These are phyloP conservation scores for Pseudoscleropodium purum DNA, from an alignment of 225 moss, liverwort and hornwort species.

Conservation along the genomic window DNA sequence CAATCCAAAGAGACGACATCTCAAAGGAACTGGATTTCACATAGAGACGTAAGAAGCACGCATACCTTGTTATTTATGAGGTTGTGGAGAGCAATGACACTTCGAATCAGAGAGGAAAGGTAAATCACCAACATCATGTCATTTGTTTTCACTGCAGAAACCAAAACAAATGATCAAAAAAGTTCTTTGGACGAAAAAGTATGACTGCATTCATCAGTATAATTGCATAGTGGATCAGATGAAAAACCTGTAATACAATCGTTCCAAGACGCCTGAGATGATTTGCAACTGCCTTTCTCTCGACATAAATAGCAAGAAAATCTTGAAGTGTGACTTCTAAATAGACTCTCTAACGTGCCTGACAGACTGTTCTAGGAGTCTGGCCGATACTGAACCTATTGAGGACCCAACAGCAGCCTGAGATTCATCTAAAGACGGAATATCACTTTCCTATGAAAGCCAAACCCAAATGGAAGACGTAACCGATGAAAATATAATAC, in stretches of 20 bases:
- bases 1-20: not conserved
- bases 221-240: not conserved
- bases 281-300: not conserved
- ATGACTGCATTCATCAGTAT: not conserved
- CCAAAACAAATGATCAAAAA: not conserved
- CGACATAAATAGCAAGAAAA: not conserved
- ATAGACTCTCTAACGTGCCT: not conserved
- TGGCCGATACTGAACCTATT: not conserved
- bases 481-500: not conserved
- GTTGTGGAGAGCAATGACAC: constrained; percentile 96
- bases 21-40: not conserved
- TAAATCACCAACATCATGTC: constrained; percentile 99
- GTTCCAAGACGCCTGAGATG: not conserved
- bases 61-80: constrained; percentile 99
- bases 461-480: not conserved
- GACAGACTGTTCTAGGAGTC: not conserved
- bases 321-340: not conserved
- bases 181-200: not conserved
- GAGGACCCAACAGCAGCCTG: not conserved
- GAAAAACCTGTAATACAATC: not conserved
- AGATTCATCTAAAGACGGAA: not conserved
- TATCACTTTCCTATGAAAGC: not conserved
- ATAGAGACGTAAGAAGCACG: not conserved
- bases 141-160: constrained; percentile 93
- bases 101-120: constrained; percentile 95